These are phyloP conservation scores for Flaveria bidentis DNA, from an alignment of 129 eudicot species.

Conservation along the genomic window DNA sequence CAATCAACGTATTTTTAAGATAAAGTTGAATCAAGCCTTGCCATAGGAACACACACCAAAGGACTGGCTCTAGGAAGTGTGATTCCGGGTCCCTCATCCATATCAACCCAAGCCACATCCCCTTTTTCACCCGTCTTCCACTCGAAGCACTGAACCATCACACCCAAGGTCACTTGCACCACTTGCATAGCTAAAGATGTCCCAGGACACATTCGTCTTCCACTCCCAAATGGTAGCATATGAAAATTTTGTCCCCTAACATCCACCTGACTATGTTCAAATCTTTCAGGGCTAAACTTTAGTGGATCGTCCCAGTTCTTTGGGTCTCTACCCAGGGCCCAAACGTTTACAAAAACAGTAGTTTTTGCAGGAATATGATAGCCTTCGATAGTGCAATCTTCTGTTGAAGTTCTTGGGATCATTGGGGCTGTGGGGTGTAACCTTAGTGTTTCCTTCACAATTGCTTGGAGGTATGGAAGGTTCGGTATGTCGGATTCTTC, in stretches of 20 bases:
- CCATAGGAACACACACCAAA: conserved; percentile 55
- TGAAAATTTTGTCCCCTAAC: conserved; percentile 67
- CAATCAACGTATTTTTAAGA: not conserved
- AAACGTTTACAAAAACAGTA: conserved; percentile 49
- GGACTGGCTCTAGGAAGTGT: conserved; percentile 74
- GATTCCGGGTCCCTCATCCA: conserved; percentile 63
- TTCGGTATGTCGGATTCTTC: conserved; percentile 63
- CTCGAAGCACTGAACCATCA: conserved; percentile 65
- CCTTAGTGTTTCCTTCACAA: conserved; percentile 67
- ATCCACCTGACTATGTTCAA: conserved; percentile 47
- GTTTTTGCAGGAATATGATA: conserved; percentile 55
- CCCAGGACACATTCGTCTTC: conserved; percentile 74
- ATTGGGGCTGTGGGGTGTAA: conserved; percentile 69
- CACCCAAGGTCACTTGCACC: conserved; percentile 56
- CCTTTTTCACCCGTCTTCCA: conserved; percentile 47
- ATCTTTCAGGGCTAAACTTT: conserved; percentile 53
- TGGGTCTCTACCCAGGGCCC: conserved; percentile 61
- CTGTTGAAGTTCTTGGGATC: conserved; percentile 45
- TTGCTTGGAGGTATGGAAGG: conserved; percentile 72
- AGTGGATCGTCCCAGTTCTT: conserved; percentile 56
- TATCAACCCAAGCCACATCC: conserved; percentile 39
- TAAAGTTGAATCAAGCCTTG: conserved; percentile 35
- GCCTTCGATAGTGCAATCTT: conserved; percentile 50
- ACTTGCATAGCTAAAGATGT: conserved; percentile 50
- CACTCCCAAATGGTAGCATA: conserved; percentile 66